A percentile compares a stretch with the other conserved stretches of the same genome.
These are phyloP conservation scores for Penicillium malachiteum DNA, from an alignment of 495 filamentous ascomycete genomes.

Conservation along the genomic window DNA sequence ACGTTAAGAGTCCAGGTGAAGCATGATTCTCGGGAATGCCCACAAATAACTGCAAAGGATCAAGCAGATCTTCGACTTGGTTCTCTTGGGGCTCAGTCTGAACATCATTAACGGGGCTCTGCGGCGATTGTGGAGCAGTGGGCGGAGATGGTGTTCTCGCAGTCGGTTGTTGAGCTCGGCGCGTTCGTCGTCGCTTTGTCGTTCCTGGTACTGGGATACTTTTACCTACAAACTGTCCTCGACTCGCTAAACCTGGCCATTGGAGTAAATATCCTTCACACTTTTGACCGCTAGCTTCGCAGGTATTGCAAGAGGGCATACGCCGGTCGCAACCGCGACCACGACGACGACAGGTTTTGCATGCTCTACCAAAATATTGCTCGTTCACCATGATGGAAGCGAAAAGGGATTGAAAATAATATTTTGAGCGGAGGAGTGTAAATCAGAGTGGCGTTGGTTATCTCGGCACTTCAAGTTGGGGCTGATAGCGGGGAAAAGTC, in stretches of 20 bases:
- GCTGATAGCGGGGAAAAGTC: background rate
- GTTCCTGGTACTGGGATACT: background rate
- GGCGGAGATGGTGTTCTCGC: background rate
- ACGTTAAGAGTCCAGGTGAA: no score
- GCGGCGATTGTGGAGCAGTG: background rate
- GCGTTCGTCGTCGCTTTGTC: background rate
- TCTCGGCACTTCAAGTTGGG: no score
- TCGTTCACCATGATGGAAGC: slow-evolving; percentile 2
- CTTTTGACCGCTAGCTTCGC: slow-evolving; percentile 3
- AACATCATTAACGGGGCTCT: no score
- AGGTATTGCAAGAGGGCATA: slow-evolving; percentile 9
- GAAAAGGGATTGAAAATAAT: background rate
- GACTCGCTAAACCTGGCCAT: slow-evolving; percentile 6
- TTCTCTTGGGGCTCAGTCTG: background rate
- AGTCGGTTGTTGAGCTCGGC: background rate
- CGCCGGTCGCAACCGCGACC: slow-evolving; percentile 9
- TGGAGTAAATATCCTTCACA: slow-evolving; percentile 8
- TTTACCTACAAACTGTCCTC: slow-evolving; percentile 5
- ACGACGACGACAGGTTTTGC: slow-evolving; percentile 10
- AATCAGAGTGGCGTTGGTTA: background rate
- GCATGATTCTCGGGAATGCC: no score
- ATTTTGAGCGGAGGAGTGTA: background rate
- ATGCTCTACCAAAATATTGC: slow-evolving; percentile 9
- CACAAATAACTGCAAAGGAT: no score
- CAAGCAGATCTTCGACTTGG: background rate